Conservation (phyloP, 331 rosid genomes). For the Telfairia occidentalis region DNA sequence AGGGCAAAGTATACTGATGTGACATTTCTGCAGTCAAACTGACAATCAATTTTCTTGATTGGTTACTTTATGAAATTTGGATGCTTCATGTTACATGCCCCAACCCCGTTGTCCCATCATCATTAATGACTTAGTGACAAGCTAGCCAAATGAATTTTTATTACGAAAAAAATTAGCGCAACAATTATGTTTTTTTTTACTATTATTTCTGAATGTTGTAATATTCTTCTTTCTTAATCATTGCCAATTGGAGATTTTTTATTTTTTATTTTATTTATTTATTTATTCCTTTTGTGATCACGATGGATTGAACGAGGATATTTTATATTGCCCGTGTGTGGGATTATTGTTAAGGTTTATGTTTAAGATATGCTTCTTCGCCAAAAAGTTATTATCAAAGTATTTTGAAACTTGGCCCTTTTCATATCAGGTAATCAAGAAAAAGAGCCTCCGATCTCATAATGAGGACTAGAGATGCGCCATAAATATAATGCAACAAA, state of each 20-base stretch:
- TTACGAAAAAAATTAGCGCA: neutral
- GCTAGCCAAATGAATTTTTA: neutral
- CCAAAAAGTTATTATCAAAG: neutral
- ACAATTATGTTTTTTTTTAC: neutral
- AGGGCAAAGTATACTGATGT: neutral
- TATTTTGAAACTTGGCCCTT: constrained; percentile 19
- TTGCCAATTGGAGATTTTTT: neutral
- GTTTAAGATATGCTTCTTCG: neutral
- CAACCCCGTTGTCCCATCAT: neutral
- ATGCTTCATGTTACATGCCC: neutral
- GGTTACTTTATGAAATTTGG: neutral
- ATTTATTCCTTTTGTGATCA: neutral
- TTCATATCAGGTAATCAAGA: constrained; percentile 52
- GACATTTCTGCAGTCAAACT: neutral
- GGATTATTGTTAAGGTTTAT: neutral
- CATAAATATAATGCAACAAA: constrained; percentile 11
- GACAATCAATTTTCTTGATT: neutral
- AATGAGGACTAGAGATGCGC: constrained; percentile 32
- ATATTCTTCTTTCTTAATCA: neutral
- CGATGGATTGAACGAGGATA: neutral
- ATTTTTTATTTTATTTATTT: too few species aligned
- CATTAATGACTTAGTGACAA: neutral
- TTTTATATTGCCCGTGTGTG: neutral
- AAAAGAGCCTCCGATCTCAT: constrained; percentile 26
- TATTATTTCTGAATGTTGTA: neutral